Conservation (phyloP, 805 yeast genomes). For the Kluyveromyces dobzhanskii region DNA sequence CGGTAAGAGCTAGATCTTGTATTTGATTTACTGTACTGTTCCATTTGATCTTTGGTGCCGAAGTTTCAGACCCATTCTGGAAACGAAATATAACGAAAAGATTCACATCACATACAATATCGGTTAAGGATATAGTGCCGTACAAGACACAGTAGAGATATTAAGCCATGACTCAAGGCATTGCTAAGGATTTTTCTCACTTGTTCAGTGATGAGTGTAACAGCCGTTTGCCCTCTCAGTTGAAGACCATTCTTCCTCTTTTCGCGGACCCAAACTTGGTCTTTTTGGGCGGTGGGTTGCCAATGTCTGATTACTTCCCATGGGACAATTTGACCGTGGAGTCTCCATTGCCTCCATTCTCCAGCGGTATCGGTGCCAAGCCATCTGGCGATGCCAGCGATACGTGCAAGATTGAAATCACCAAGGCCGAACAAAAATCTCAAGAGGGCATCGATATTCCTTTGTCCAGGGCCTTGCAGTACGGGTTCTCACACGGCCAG, state of each 20-base stretch:
- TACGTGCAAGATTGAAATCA: conserved; percentile 14
- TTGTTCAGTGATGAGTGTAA: conserved; percentile 71
- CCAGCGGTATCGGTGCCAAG: conserved; percentile 68
- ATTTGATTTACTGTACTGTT: no score
- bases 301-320: conserved; percentile 86
- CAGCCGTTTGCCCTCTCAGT: conserved; percentile 66
- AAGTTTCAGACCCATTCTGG: no score
- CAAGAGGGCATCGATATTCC: conserved; percentile 54
- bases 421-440: conserved; percentile 33
- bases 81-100: no score
- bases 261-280: conserved; percentile 66
- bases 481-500: conserved; percentile 80
- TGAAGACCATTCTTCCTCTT: conserved; percentile 79
- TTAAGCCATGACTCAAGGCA: conserved; percentile 25
- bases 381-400: conserved; percentile 30
- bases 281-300: conserved; percentile 94
- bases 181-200: conserved; percentile 67
- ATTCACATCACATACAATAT: no score
- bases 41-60: no score
- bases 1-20: no score
- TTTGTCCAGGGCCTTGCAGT: conserved; percentile 80
- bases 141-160: no score
- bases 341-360: conserved; percentile 74
- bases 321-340: conserved; percentile 67
- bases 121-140: no score